Evolutionary conservation across 179 eudicot species (phyloP).

Genomic region (Silene vulgaris): DNA sequence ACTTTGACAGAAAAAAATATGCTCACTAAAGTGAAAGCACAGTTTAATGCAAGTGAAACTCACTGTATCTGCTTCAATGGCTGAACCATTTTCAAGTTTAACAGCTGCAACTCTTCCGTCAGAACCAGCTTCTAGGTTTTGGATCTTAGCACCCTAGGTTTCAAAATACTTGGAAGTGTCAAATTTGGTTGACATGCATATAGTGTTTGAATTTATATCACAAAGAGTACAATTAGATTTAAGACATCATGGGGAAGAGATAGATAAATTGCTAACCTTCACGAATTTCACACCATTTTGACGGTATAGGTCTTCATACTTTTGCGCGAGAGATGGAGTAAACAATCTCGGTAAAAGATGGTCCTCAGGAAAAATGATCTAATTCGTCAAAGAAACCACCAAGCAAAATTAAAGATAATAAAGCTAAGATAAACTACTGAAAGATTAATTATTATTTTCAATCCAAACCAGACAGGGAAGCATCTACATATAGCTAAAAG

Average conservation of each 20-base stretch:
- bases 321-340: slow-evolving; percentile 80
- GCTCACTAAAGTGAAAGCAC: not conserved
- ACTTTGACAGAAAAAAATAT: not conserved
- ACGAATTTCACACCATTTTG: slow-evolving; percentile 77
- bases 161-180: not conserved
- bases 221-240: not conserved
- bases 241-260: not conserved
- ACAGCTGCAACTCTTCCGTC: slow-evolving; percentile 77
- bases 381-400: slow-evolving; percentile 19
- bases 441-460: not conserved
- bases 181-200: not conserved
- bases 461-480: not conserved
- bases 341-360: slow-evolving; percentile 78
- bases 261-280: slow-evolving; percentile 45
- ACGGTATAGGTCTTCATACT: slow-evolving; percentile 71
- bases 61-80: slow-evolving; percentile 86
- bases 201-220: not conserved
- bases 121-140: slow-evolving; percentile 75
- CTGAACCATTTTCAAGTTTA: slow-evolving; percentile 78
- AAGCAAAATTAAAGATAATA: slow-evolving; percentile 14
- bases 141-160: slow-evolving; percentile 65
- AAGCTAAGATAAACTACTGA: slow-evolving; percentile 5
- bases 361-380: slow-evolving; percentile 87
- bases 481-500: not conserved
- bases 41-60: slow-evolving; percentile 14